Evolutionary conservation across 305 asterid genomes (phyloP).

Genomic region (Fraxinus sp.): DNA sequence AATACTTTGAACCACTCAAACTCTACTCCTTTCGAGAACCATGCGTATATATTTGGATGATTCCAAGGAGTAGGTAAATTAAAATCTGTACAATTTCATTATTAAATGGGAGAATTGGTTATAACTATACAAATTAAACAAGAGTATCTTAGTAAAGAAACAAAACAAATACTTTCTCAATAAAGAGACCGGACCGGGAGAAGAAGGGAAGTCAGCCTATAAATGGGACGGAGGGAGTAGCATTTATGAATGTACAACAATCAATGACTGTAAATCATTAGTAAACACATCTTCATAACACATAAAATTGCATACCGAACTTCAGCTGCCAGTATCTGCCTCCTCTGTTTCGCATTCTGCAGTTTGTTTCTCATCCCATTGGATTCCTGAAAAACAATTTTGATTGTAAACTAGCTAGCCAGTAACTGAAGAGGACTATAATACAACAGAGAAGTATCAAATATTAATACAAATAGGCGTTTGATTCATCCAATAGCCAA

Average conservation of each 20-base stretch:
- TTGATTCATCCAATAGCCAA: background rate
- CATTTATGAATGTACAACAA: background rate
- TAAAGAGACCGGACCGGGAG: too few species aligned
- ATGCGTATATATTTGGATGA: too few species aligned
- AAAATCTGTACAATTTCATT: background rate
- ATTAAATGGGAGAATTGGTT: background rate
- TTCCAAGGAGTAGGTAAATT: too few species aligned
- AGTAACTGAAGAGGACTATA: background rate
- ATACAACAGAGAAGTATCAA: background rate
- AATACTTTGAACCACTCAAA: too few species aligned
- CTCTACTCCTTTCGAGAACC: too few species aligned
- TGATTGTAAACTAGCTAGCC: background rate
- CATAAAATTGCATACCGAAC: slow-evolving; percentile 56
- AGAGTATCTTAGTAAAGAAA: too few species aligned
- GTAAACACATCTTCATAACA: background rate
- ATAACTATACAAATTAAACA: background rate
- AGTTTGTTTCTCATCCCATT: slow-evolving; percentile 47
- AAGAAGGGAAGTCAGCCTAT: too few species aligned
- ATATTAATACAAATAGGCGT: background rate
- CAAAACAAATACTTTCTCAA: too few species aligned
- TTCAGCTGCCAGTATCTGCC: slow-evolving; percentile 60
- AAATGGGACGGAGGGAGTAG: background rate
- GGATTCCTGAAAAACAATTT: slow-evolving; percentile 47
- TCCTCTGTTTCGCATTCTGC: slow-evolving; percentile 50
- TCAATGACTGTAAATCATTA: background rate